Conservation (phyloP, 2,329 filamentous ascomycete species). For the Claviceps sp. region DNA sequence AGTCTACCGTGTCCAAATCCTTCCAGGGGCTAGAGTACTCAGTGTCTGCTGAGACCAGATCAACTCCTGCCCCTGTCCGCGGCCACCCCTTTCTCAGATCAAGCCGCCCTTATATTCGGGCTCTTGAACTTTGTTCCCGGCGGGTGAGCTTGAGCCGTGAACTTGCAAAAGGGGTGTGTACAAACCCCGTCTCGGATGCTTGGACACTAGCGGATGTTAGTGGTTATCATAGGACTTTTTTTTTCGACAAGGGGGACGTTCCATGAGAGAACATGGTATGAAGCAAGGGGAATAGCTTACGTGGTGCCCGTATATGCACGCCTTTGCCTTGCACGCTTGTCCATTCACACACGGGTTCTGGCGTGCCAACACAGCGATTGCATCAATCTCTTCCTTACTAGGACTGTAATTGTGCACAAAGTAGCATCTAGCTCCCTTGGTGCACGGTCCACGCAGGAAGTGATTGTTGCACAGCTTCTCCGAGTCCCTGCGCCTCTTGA, state of each 20-base stretch:
- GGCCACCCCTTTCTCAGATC: background rate
- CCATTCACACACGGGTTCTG: slow-evolving; percentile 43
- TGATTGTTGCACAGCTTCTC: slow-evolving; percentile 51
- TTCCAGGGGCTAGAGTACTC: too few relatives aligned
- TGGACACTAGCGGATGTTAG: slow-evolving; percentile 31
- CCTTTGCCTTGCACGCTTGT: slow-evolving; percentile 42
- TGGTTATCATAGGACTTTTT: background rate
- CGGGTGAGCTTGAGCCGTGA: slow-evolving; percentile 38
- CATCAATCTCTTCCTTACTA: slow-evolving; percentile 39
- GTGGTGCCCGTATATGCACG: slow-evolving; percentile 52
- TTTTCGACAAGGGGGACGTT: background rate
- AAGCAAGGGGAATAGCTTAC: slow-evolving; percentile 24
- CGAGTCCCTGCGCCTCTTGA: slow-evolving; percentile 41
- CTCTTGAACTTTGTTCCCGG: slow-evolving; percentile 40
- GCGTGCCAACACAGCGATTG: slow-evolving; percentile 41
- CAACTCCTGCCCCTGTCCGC: too few relatives aligned
- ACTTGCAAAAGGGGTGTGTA: slow-evolving; percentile 42
- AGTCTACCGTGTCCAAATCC: too few relatives aligned
- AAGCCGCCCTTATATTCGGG: slow-evolving; percentile 20
- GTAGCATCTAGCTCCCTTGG: slow-evolving; percentile 38
- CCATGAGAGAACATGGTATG: background rate
- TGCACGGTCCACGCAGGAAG: slow-evolving; percentile 43
- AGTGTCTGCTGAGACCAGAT: too few relatives aligned
- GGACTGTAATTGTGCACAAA: slow-evolving; percentile 45
- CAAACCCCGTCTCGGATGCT: slow-evolving; percentile 38